Percentiles rank a stretch among this genome's conserved stretches.
phyloP scores from a whole-genome alignment of 2,329 filamentous ascomycete genomes.

The Pseudogymnoascus sp. region DNA sequence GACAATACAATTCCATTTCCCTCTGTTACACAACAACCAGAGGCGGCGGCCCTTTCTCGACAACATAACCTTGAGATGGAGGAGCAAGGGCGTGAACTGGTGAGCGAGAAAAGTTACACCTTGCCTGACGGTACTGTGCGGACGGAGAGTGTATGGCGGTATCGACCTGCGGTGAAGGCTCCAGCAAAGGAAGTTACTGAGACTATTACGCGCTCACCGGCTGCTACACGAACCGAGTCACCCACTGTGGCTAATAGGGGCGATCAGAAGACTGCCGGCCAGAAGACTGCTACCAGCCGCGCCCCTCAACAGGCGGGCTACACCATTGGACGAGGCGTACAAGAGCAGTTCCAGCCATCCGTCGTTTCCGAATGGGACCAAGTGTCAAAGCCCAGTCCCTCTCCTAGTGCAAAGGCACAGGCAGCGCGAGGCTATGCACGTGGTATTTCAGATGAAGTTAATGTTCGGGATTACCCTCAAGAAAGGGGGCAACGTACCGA shows the following conservation, averaged over 20 bases:
- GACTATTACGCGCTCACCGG: background rate
- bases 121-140: slow-evolving; percentile 1
- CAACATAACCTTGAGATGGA: background rate
- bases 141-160: slow-evolving; percentile 6
- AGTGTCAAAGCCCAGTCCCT: background rate
- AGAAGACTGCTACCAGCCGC: background rate
- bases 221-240: background rate
- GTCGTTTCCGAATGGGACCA: slow-evolving; percentile 2
- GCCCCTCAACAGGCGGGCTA: background rate
- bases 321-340: background rate
- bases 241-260: background rate
- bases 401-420: background rate
- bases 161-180: background rate
- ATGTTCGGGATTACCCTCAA: background rate
- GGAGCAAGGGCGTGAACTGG: slow-evolving; percentile 2
- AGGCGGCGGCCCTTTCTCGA: background rate
- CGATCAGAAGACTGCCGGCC: no score
- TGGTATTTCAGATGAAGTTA: background rate
- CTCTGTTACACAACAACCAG: background rate
- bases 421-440: background rate
- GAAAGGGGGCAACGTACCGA: background rate
- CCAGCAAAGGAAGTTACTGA: background rate
- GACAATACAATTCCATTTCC: background rate
- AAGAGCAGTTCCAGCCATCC: background rate
- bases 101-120: background rate